Evolutionary conservation across 495 filamentous ascomycete genomes (phyloP), one percentile per base, ranked within the genome.

Genomic region (Tuber brumale): DNA sequence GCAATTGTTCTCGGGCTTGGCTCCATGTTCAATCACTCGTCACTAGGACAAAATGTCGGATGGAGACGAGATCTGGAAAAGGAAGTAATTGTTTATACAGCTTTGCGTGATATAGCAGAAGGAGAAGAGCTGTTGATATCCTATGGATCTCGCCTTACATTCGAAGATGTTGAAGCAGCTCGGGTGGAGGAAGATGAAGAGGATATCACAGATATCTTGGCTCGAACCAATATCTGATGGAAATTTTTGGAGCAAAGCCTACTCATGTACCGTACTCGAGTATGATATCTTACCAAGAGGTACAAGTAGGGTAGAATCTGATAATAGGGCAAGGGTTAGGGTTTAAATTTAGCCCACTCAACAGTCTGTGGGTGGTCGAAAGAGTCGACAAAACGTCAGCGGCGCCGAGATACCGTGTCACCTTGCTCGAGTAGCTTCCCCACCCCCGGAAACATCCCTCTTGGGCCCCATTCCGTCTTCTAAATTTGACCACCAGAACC

Each of bases 121-220:
- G 87, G 87, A 19, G 87, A 89, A 78, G 88, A 90, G 79, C 80
- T 89, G 12, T 89, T 87, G 77, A 89, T 90, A 74, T 87, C 85
- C 9, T 89, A 89, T 77, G 89, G 89, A 31, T 75, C 81, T 35
- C 81, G 81, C 39, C 83, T 90, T 72, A 88, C 87, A 57, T 90
- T 90, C 77, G 81, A 81, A 48, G 88, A 90, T 80, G 83, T 83
- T 21, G 87, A 88, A 51, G 79, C 70, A 0, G 71, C 75, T 10
- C 39, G 41, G 69, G 41, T 51, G 57, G 73, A 70, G 14, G 73
- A 80, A 21, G 80, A 74, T 41, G 75, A 73, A 19, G 35, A 16
- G 69, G 77, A 81, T 37, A 69, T 43, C 35, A 69, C 78, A 31
- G 46, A 39, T 39, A 39, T 79, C 21, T 76, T 80, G 41, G 69